phyloP scores from a whole-genome alignment of 148 eudicot genomes.

The Camellia lanceoleosa region DNA sequence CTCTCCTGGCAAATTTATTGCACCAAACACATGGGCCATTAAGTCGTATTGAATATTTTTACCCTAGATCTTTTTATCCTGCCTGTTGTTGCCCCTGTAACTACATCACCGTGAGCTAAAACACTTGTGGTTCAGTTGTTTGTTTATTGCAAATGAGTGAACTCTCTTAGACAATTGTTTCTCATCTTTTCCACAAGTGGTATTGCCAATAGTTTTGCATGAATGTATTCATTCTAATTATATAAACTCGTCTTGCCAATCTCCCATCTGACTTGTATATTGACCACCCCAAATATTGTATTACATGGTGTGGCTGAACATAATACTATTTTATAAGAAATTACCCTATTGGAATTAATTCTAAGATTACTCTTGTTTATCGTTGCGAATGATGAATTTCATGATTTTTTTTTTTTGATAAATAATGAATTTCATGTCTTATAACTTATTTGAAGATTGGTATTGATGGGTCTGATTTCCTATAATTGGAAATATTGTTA shows the following conservation, averaged over 20 bases:
- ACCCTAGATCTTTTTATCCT: not conserved
- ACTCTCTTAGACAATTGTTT: not conserved
- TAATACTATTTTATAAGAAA: not conserved
- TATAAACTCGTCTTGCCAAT: not conserved
- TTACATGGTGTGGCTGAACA: not conserved
- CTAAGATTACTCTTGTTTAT: not conserved
- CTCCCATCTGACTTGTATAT: not conserved
- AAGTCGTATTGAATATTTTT: not conserved
- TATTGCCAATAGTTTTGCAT: not conserved
- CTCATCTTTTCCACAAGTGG: not conserved
- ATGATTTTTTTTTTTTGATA: too few species aligned
- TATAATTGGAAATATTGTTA: not conserved
- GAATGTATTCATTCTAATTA: not conserved
- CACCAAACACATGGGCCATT: not conserved
- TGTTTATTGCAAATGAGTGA: not conserved
- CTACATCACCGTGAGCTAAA: not conserved
- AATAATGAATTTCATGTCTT: too few species aligned
- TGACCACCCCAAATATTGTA: not conserved
- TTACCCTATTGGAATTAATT: not conserved
- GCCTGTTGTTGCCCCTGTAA: not conserved
- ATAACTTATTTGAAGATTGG: not conserved
- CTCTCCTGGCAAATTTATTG: not conserved
- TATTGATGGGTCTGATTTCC: not conserved
- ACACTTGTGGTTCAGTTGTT: not conserved
- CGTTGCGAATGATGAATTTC: not conserved